Evolutionary conservation across 306 rosid species (phyloP), one percentile per base, ranked within the genome.

Genomic region (Ceratonia siliqua): DNA sequence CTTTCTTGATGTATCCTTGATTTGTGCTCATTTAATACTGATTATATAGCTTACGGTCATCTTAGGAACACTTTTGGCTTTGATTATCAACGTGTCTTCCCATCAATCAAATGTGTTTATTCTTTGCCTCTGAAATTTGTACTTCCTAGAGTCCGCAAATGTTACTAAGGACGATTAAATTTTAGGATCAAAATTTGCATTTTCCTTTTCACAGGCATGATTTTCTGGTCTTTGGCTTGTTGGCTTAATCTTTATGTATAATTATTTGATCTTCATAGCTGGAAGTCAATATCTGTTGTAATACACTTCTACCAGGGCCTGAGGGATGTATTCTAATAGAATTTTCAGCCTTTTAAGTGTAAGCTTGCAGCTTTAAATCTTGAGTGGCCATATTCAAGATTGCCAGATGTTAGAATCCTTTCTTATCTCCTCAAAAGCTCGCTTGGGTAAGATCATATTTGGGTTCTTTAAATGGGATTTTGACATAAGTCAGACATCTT

Each of bases 261-360:
- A 68, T 74, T 72, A 69, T 69, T 43, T 75, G 70, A 62, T 35
- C 43, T 36, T 62, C 22, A 35, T 8, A 38, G 61, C 67, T 67
- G 65, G 53, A 67, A 68, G 59, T 65, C 69, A 49, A 52, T 75
- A 59, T 66, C 39, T 61, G 67, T 52, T 52, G 25, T 62, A 38
- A 53, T 25, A 69, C 42, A 52, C 8, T 15, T 74, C 50, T 62
- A n/a, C 28, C 61, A 33, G 62, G 64, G 70, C 50, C 12, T 18
- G 46, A 33, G 21, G 9, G 38, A 27, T 70, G 66, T 75, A 62
- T 62, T 48, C 43, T 61, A 24, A 28, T 38, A 56, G 28, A 62
- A 58, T 68, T 80, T 6, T 73, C 18, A 25, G 64, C 48, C 14
- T 38, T 67, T 59, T 53, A 80, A 68, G 42, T 68, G 62, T 50